Evolutionary conservation across 441 rosid genomes (phyloP).

Genomic region (Gossypium aridum): DNA sequence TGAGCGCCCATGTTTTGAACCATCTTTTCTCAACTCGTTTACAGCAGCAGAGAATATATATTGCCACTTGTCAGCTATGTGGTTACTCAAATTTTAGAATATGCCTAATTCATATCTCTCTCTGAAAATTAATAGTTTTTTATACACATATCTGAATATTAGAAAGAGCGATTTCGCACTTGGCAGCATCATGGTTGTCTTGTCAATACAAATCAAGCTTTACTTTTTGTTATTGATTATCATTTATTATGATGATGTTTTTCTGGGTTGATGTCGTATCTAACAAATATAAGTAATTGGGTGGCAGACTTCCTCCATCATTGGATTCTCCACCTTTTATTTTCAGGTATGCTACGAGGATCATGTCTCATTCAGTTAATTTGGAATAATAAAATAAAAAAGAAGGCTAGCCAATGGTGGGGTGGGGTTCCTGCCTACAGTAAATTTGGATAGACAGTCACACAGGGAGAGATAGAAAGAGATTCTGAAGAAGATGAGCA

Average conservation of each 20-base stretch:
- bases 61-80: too few species aligned
- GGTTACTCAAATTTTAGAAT: too few species aligned
- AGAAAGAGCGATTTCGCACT: not conserved
- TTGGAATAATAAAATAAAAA: conserved; percentile 17
- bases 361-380: conserved; percentile 17
- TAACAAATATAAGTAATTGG: not conserved
- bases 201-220: not conserved
- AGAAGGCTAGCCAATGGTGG: conserved; percentile 4
- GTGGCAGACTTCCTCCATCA: not conserved
- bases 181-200: too few species aligned
- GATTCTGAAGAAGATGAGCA: conserved; percentile 14
- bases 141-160: too few species aligned
- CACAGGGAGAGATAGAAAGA: not conserved
- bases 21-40: too few species aligned
- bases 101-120: too few species aligned
- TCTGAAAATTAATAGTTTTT: too few species aligned
- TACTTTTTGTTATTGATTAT: not conserved
- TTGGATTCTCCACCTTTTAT: conserved; percentile 4
- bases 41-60: too few species aligned
- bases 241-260: too few species aligned
- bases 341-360: conserved; percentile 22
- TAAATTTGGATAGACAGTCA: conserved; percentile 5
- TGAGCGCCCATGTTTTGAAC: too few species aligned
- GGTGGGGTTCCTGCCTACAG: conserved; percentile 20
- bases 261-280: not conserved